phyloP scores from a whole-genome alignment of 108 stramenopile species.

The Seminavis robusta region DNA sequence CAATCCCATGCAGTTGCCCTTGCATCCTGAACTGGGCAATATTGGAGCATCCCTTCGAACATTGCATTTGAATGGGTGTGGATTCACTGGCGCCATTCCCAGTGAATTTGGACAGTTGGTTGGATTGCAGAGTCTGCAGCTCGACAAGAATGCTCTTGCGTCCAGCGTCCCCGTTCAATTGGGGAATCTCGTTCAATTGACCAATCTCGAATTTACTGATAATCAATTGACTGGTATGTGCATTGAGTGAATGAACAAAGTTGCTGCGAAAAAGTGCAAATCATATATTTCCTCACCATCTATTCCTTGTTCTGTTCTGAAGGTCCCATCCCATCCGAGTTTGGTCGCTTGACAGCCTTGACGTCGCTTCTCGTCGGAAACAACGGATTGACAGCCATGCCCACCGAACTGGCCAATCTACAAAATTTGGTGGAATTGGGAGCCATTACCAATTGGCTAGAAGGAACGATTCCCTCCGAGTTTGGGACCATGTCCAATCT shows the following conservation, averaged over 20 bases:
- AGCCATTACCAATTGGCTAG: neutral
- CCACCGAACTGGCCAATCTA: neutral
- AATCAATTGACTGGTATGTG: too few relatives aligned
- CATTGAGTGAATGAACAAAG: neutral
- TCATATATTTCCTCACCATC: neutral
- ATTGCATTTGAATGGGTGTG: neutral
- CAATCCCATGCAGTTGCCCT: neutral
- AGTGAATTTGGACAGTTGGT: too few relatives aligned
- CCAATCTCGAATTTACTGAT: too few relatives aligned
- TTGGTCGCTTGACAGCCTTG: neutral
- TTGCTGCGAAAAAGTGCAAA: neutral
- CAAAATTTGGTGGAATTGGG: neutral
- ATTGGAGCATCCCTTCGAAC: neutral
- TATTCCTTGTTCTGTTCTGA: neutral
- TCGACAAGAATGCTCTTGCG: too few relatives aligned
- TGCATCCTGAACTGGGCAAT: neutral
- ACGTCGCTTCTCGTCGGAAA: neutral
- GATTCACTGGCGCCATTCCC: neutral
- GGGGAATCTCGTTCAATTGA: too few relatives aligned
- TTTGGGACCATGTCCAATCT: neutral
- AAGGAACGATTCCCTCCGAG: slow-evolving; percentile 7
- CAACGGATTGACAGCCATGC: slow-evolving; percentile 1
- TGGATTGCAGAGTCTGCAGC: too few relatives aligned
- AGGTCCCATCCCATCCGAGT: neutral
- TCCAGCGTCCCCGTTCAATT: too few relatives aligned